phyloP scores from a whole-genome alignment of 139 green algal species.

The Auxenochlorella pyrenoidosa region DNA sequence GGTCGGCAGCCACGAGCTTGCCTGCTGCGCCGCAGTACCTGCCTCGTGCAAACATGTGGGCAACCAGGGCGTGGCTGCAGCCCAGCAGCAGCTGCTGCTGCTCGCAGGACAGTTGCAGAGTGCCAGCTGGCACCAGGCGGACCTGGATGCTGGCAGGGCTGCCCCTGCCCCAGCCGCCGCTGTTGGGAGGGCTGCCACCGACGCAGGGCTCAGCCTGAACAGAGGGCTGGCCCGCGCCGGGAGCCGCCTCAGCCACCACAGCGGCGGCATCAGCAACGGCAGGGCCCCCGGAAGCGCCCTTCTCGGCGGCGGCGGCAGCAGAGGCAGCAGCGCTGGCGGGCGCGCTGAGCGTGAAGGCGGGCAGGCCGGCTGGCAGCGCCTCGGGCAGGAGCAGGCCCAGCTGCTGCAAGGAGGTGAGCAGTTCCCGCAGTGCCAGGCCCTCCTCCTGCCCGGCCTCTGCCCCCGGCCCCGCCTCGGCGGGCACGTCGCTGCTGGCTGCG shows the following conservation, averaged over 20 bases:
- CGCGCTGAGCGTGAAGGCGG: neutral
- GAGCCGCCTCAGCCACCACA: neutral
- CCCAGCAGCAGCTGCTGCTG: slow-evolving; percentile 22
- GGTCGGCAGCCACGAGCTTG: neutral
- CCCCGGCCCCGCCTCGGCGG: too few species aligned
- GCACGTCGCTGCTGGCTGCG: too few species aligned
- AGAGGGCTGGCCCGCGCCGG: neutral
- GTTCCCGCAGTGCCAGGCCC: slow-evolving; percentile 21
- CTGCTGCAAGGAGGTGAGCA: neutral
- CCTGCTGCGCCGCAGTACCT: slow-evolving; percentile 18
- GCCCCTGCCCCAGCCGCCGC: too few species aligned
- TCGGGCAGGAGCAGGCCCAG: slow-evolving; percentile 36
- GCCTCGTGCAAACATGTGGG: slow-evolving; percentile 19
- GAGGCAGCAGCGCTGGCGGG: neutral
- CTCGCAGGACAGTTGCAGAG: neutral
- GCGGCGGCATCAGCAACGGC: neutral
- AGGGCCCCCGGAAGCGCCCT: neutral
- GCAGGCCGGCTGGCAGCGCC: slow-evolving; percentile 2
- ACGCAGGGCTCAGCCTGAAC: neutral
- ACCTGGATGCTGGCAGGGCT: neutral
- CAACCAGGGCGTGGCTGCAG: slow-evolving; percentile 2
- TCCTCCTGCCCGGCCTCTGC: neutral
- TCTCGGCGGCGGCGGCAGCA: neutral
- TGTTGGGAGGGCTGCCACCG: neutral
- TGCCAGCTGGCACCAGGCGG: slow-evolving; percentile 2